Conservation (phyloP, 352 stramenopile genomes). For the Pythium apleroticum region DNA sequence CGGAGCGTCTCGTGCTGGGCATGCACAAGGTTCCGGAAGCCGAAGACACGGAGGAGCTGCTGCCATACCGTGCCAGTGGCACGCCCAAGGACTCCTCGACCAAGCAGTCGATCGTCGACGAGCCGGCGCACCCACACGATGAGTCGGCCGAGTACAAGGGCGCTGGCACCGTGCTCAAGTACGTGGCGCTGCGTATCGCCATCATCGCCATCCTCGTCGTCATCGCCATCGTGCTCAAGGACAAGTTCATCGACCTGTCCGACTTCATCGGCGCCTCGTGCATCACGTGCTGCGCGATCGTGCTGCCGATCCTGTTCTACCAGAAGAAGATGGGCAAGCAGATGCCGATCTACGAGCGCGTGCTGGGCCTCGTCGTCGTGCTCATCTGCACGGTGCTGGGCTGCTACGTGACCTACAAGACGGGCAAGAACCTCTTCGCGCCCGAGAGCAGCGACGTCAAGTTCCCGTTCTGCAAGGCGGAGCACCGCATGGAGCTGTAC, state of each 20-base stretch:
- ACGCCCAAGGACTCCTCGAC: slow-evolving; percentile 6
- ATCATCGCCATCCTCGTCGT: slow-evolving; percentile 54
- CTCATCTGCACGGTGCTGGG: slow-evolving; percentile 42
- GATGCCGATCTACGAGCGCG: slow-evolving; percentile 39
- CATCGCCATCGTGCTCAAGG: slow-evolving; percentile 31
- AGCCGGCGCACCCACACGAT: slow-evolving; percentile 11
- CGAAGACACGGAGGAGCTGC: slow-evolving; percentile 6
- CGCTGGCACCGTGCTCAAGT: slow-evolving; percentile 30
- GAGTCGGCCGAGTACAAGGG: slow-evolving; percentile 39
- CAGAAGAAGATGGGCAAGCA: slow-evolving; percentile 54
- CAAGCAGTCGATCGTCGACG: slow-evolving; percentile 1
- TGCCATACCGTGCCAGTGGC: slow-evolving; percentile 26
- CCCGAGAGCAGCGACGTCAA: slow-evolving; percentile 15
- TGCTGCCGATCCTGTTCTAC: slow-evolving; percentile 73
- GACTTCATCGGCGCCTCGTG: slow-evolving; percentile 66
- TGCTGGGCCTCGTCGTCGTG: slow-evolving; percentile 36
- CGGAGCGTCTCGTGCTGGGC: slow-evolving; percentile 55
- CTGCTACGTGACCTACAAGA: neutral
- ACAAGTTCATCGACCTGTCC: slow-evolving; percentile 65
- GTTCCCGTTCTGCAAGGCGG: slow-evolving; percentile 31
- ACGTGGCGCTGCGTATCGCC: slow-evolving; percentile 46
- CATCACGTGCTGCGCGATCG: slow-evolving; percentile 56
- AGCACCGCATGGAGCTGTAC: slow-evolving; percentile 26
- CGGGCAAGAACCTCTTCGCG: slow-evolving; percentile 48
- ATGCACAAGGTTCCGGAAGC: slow-evolving; percentile 47